Conservation (phyloP, 768 basidiomycete species). For the Pisolithus sp. region DNA sequence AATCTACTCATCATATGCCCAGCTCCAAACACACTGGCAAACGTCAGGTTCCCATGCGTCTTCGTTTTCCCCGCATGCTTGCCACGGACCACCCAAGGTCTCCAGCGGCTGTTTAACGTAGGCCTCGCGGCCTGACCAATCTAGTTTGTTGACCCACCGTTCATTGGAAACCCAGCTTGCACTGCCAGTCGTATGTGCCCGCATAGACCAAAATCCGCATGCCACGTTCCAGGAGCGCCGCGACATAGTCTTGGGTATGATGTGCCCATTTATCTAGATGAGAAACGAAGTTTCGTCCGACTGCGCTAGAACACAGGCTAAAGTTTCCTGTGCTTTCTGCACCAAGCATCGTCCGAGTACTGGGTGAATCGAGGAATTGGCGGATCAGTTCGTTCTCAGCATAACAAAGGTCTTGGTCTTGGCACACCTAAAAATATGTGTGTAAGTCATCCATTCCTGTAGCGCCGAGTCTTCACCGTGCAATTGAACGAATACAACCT, state of each 20-base stretch:
- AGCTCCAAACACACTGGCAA: slow-evolving; percentile 56
- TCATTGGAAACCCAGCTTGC: slow-evolving; percentile 65
- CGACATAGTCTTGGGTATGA: slow-evolving; percentile 53
- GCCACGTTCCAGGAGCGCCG: slow-evolving; percentile 47
- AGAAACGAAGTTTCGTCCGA: slow-evolving; percentile 43
- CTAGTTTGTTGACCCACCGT: slow-evolving; percentile 49
- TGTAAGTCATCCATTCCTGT: not conserved
- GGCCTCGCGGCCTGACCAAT: slow-evolving; percentile 52
- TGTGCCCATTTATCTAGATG: slow-evolving; percentile 57
- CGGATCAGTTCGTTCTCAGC: slow-evolving; percentile 34
- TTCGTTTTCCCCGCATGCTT: slow-evolving; percentile 51
- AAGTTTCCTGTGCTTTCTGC: slow-evolving; percentile 46
- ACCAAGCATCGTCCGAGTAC: slow-evolving; percentile 40
- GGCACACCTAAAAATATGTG: slow-evolving; percentile 15
- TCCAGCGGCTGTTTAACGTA: slow-evolving; percentile 39
- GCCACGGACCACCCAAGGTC: slow-evolving; percentile 52
- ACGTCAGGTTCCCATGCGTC: slow-evolving; percentile 51
- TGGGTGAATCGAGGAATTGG: slow-evolving; percentile 41
- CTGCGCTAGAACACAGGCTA: slow-evolving; percentile 47
- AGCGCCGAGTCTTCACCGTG: too few relatives aligned
- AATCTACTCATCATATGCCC: slow-evolving; percentile 62
- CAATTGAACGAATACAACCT: slow-evolving; percentile 22
- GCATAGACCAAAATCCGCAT: slow-evolving; percentile 49
- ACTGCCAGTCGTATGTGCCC: slow-evolving; percentile 50
- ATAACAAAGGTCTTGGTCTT: slow-evolving; percentile 31